Conservation (phyloP, 352 stramenopile genomes). For the Phytophthora constricta region DNA sequence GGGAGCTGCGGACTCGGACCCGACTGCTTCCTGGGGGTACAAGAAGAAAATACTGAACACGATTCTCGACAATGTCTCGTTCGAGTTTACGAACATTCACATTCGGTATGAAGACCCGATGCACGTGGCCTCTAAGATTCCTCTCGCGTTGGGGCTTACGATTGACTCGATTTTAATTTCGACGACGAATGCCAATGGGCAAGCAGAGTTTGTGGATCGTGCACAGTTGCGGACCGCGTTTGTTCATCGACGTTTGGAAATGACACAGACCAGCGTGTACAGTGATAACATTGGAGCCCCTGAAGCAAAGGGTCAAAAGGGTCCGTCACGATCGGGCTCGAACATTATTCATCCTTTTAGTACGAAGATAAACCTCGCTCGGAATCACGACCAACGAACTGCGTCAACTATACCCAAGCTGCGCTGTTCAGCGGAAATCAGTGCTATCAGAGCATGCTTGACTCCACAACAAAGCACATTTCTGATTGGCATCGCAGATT, state of each 20-base stretch:
- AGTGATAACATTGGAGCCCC: constrained; percentile 51
- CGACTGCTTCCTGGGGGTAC: constrained; percentile 72
- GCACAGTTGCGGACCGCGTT: constrained; percentile 81
- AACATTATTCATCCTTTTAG: constrained; percentile 85
- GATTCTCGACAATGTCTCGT: constrained; percentile 83
- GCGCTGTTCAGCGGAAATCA: constrained; percentile 74
- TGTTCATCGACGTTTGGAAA: constrained; percentile 76
- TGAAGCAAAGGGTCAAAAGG: constrained; percentile 7
- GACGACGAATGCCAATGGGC: constrained; percentile 84
- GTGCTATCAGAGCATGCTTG: constrained; percentile 68
- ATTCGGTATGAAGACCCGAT: constrained; percentile 85
- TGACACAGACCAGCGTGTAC: constrained; percentile 68
- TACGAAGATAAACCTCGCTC: constrained; percentile 74
- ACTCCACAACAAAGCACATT: constrained; percentile 81
- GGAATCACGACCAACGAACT: constrained; percentile 80
- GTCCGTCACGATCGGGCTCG: constrained; percentile 29
- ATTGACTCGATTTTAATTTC: constrained; percentile 76
- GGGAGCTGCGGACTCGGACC: constrained; percentile 37
- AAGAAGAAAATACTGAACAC: constrained; percentile 85
- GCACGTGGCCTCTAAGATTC: constrained; percentile 59
- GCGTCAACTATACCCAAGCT: constrained; percentile 71
- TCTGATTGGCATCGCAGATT: constrained; percentile 78
- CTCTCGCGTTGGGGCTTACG: constrained; percentile 71
- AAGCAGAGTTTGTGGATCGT: constrained; percentile 81
- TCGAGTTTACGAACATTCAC: constrained; percentile 86